These are phyloP conservation scores for Colletotrichum scovillei DNA, from an alignment of 2,329 filamentous ascomycete genomes.

Conservation along the genomic window DNA sequence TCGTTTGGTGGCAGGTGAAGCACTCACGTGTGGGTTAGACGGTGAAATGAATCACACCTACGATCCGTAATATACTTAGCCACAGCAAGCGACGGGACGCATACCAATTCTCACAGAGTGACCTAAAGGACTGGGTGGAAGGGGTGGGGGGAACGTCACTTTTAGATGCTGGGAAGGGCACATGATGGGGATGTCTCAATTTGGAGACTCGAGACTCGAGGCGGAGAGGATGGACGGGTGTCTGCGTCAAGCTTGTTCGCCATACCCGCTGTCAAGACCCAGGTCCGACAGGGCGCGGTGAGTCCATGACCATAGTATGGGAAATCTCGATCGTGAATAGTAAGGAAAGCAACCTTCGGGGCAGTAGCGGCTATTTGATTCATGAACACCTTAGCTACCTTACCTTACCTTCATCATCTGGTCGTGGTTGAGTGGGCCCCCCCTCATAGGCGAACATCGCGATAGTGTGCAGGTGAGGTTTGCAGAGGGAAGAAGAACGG, in stretches of 20 bases:
- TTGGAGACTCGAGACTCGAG: background rate
- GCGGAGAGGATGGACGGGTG: background rate
- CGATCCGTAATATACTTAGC: background rate
- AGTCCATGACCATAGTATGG: background rate
- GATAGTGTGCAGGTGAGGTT: background rate
- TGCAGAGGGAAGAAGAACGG: background rate
- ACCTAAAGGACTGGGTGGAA: background rate
- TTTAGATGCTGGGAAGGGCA: background rate
- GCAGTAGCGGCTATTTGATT: background rate
- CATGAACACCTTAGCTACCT: background rate
- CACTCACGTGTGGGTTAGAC: slow-evolving; percentile 13
- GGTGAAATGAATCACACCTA: slow-evolving; percentile 6
- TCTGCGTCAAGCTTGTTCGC: slow-evolving; percentile 15
- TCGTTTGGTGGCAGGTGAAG: slow-evolving; percentile 15
- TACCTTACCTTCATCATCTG: background rate
- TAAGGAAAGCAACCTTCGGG: background rate
- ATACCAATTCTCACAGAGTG: background rate
- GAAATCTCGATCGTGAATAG: background rate
- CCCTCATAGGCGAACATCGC: background rate
- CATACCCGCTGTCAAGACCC: background rate
- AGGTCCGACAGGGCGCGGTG: background rate
- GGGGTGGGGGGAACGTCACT: background rate
- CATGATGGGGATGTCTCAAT: slow-evolving; percentile 27
- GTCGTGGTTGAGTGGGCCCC: background rate
- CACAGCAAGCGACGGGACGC: background rate